Percentiles rank a stretch among this genome's conserved stretches.
These are phyloP conservation scores for Cyclotella distinguenda DNA, from an alignment of 108 stramenopile genomes.

Conservation along the genomic window DNA sequence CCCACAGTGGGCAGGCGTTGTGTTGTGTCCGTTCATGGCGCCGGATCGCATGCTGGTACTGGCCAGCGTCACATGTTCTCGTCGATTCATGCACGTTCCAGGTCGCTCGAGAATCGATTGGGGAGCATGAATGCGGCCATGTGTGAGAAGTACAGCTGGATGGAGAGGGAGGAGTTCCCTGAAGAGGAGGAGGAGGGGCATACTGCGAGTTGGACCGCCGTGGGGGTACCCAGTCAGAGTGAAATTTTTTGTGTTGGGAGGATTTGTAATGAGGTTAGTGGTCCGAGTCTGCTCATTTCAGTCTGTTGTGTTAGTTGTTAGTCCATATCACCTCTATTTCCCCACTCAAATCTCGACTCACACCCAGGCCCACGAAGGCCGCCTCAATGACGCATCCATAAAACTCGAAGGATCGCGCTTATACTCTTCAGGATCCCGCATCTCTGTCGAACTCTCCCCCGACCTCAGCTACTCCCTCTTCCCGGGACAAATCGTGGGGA, in stretches of 20 bases:
- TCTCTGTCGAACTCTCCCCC: slow-evolving; percentile 67
- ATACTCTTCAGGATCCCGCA: slow-evolving; percentile 80
- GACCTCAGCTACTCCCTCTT: slow-evolving; percentile 79
- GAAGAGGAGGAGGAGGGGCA: slow-evolving; percentile 14
- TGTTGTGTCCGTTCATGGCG: not conserved
- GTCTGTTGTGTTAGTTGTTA: not conserved
- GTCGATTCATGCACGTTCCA: slow-evolving; percentile 79
- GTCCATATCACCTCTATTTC: not conserved
- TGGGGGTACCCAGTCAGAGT: slow-evolving; percentile 90
- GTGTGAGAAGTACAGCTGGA: slow-evolving; percentile 39
- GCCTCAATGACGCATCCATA: slow-evolving; percentile 84
- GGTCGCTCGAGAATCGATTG: slow-evolving; percentile 74
- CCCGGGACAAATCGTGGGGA: slow-evolving; percentile 96
- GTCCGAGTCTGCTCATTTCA: not conserved
- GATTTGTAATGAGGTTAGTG: slow-evolving; percentile 83
- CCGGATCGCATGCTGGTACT: slow-evolving; percentile 35
- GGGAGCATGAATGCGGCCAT: slow-evolving; percentile 60
- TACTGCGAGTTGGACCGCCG: slow-evolving; percentile 56
- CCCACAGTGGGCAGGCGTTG: not conserved
- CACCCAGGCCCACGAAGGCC: slow-evolving; percentile 87
- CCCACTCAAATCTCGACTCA: not conserved
- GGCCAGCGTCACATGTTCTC: slow-evolving; percentile 95
- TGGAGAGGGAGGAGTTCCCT: slow-evolving; percentile 47
- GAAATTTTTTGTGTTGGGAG: slow-evolving; percentile 83
- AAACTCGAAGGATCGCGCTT: slow-evolving; percentile 88